phyloP scores from a whole-genome alignment of 352 stramenopile genomes.

The Globisporangium parvum region DNA sequence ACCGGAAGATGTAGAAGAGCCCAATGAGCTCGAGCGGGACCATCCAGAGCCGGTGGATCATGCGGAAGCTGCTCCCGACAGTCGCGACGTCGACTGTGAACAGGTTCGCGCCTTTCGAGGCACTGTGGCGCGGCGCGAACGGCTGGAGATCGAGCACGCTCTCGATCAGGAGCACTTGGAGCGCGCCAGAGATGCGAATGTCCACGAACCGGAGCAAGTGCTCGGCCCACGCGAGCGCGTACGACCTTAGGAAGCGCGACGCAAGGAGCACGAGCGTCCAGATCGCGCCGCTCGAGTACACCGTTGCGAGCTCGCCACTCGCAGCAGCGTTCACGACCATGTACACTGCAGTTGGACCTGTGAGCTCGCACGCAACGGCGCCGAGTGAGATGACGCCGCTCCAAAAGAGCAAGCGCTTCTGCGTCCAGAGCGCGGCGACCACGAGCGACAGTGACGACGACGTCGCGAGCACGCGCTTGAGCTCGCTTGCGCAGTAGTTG shows the following conservation, averaged over 20 bases:
- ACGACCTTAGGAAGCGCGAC: conserved; percentile 27
- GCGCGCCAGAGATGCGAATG: conserved; percentile 12
- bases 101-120: conserved; percentile 16
- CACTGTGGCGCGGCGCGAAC: neutral
- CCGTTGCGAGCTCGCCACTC: conserved; percentile 10
- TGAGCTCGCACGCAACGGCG: conserved; percentile 24
- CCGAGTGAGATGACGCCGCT: conserved; percentile 26
- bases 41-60: conserved; percentile 29
- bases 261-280: conserved; percentile 26
- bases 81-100: conserved; percentile 25
- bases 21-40: conserved; percentile 22
- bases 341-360: conserved; percentile 25
- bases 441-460: conserved; percentile 20
- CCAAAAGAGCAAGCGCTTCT: conserved; percentile 16
- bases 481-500: conserved; percentile 10
- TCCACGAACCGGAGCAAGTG: conserved; percentile 24
- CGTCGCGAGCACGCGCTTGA: conserved; percentile 16
- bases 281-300: conserved; percentile 22
- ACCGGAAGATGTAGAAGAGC: conserved; percentile 16
- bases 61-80: conserved; percentile 17
- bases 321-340: conserved; percentile 20
- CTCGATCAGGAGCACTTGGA: conserved; percentile 29
- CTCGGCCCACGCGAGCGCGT: conserved; percentile 23
- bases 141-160: conserved; percentile 15
- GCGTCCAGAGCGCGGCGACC: conserved; percentile 16